A percentile compares a stretch with the other conserved stretches of the same genome.
phyloP scores from a whole-genome alignment of 352 stramenopile genomes.

The Blastocystis sp. region DNA sequence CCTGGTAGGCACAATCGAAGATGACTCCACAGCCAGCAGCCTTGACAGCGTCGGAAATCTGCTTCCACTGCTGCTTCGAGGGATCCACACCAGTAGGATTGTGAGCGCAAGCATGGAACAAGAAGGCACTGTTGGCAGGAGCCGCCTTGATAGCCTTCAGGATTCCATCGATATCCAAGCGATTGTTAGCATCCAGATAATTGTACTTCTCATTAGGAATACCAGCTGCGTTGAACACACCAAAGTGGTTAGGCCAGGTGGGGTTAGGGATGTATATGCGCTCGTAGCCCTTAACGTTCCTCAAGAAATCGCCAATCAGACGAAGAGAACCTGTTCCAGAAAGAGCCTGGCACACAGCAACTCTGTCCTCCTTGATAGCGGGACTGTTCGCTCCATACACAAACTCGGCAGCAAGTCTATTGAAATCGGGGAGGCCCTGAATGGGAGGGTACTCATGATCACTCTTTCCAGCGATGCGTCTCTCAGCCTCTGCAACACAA shows the following conservation, averaged over 20 bases:
- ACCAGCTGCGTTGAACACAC: constrained; percentile 76
- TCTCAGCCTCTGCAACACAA: constrained; percentile 86
- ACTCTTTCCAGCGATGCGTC: constrained; percentile 81
- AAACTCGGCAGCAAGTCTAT: constrained; percentile 85
- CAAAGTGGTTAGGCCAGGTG: constrained; percentile 97
- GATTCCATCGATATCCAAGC: constrained; percentile 84
- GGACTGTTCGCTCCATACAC: constrained; percentile 88
- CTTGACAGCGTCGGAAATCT: constrained; percentile 89
- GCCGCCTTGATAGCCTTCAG: constrained; percentile 86
- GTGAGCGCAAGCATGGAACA: constrained; percentile 97
- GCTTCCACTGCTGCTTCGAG: constrained; percentile 89
- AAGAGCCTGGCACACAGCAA: constrained; percentile 85
- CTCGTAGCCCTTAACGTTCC: constrained; percentile 70
- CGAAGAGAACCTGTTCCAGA: constrained; percentile 93
- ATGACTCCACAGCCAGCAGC: constrained; percentile 89
- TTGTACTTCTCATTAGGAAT: constrained; percentile 76
- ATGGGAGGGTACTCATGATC: constrained; percentile 98
- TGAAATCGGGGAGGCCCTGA: constrained; percentile 84
- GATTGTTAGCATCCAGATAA: constrained; percentile 76
- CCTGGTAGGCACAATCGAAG: constrained; percentile 94
- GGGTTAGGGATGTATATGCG: constrained; percentile 94
- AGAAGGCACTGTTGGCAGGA: constrained; percentile 84
- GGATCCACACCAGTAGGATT: constrained; percentile 97
- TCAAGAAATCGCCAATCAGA: constrained; percentile 88
- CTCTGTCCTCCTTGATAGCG: constrained; percentile 77